A percentile compares a stretch with the other conserved stretches of the same genome.
These are phyloP conservation scores for Boletellus deceptivus DNA, from an alignment of 1,284 basidiomycete species.

Conservation along the genomic window DNA sequence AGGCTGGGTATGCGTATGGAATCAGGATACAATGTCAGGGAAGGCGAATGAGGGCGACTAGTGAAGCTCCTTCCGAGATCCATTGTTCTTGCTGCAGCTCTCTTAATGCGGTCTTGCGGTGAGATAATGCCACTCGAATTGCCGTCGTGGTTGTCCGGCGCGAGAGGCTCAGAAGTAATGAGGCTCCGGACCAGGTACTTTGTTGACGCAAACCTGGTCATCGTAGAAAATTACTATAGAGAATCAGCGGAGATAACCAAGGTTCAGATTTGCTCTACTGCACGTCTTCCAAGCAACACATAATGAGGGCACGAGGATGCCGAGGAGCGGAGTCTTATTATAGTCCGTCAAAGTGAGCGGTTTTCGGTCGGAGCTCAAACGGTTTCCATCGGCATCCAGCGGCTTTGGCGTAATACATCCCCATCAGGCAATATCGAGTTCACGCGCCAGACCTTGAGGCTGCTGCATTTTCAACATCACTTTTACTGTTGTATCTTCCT, in stretches of 20 bases:
- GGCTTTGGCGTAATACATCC: slow-evolving; percentile 18
- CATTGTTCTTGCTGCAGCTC: slow-evolving; percentile 52
- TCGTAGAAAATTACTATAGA: slow-evolving; percentile 17
- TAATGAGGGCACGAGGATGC: neutral
- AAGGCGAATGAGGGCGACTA: slow-evolving; percentile 35
- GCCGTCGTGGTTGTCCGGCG: slow-evolving; percentile 21
- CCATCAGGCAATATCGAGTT: slow-evolving; percentile 1
- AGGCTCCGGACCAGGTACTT: slow-evolving; percentile 24
- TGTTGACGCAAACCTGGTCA: slow-evolving; percentile 29
- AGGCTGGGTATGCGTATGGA: slow-evolving; percentile 56
- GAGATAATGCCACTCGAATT: slow-evolving; percentile 41
- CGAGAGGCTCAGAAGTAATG: slow-evolving; percentile 15
- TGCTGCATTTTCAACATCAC: slow-evolving; percentile 23
- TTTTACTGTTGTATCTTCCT: slow-evolving; percentile 17
- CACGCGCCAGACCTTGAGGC: slow-evolving; percentile 26
- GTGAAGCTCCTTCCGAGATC: slow-evolving; percentile 57
- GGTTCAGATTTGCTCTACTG: slow-evolving; percentile 10
- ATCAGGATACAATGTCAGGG: slow-evolving; percentile 33
- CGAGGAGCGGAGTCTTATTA: slow-evolving; percentile 1
- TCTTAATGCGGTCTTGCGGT: slow-evolving; percentile 40
- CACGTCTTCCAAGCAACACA: slow-evolving; percentile 6
- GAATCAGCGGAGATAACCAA: slow-evolving; percentile 8
- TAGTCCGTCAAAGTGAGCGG: neutral
- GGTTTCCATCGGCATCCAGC: slow-evolving; percentile 9
- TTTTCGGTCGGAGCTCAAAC: slow-evolving; percentile 22